Evolutionary conservation across 352 stramenopile genomes (phyloP), one percentile per base, ranked within the genome.

Genomic region (Phytophthora cryptogea): DNA sequence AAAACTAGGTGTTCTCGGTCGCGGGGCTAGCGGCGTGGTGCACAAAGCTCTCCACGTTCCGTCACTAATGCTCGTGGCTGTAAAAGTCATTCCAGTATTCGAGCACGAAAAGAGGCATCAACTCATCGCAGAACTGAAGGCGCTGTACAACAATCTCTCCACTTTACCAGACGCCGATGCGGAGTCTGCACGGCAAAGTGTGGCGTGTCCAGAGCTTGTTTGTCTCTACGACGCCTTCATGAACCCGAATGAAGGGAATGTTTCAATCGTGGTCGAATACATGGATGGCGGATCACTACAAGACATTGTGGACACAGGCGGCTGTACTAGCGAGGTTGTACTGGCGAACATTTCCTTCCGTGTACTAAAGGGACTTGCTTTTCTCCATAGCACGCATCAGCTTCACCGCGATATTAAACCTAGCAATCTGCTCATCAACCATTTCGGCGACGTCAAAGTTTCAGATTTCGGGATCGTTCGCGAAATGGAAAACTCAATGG

Each of bases 371-470:
- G 94, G 90, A 0, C 73, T 98, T 8, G 52, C 65, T 36, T 98
- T 95, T 72, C 69, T 98, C n/a, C 93, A 98, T 63, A 72, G 72
- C 27, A 92, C 83, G 13, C 78, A 94, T 40, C 88, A 97, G 49
- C 69, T 98, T 16, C 95, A 98, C 42, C 90, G 95, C 26, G 95
- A 98, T 45, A 97, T 98, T 48, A 98, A 98, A 57, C 90, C 90
- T 9, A 88, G 86, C 47, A 98, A 98, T 67, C 58, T 98, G 20
- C 77, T 98, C 20, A 94, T 98, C 55, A 97, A 97, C 57, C 86
- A 96, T 64, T 86, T 92, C 52, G 90, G 84, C 11, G 85, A 94
- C 46, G 89, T 96, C 51, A 97, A 98, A 75, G 79, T 95, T 42
- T 91, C 84, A 23, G 86, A 95, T 49, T 92, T 95, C 63, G 86